phyloP scores from a whole-genome alignment of 345 rosid species.

The Melaleuca alternifolia region DNA sequence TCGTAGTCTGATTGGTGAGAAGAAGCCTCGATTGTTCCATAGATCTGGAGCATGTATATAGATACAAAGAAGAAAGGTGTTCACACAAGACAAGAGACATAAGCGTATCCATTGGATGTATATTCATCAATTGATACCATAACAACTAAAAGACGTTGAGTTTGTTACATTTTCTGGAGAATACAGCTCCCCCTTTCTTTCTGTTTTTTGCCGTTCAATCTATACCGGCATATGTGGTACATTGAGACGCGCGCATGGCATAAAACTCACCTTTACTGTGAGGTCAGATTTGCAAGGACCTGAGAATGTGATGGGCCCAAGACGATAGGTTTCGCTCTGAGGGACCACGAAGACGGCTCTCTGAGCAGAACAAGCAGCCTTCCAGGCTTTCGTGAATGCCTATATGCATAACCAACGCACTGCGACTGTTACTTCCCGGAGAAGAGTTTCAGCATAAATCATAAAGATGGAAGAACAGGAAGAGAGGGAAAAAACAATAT shows the following conservation, averaged over 20 bases:
- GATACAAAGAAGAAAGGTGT: neutral
- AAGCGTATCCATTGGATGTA: neutral
- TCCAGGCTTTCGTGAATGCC: slow-evolving; percentile 63
- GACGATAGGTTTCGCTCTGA: neutral
- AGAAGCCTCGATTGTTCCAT: slow-evolving; percentile 64
- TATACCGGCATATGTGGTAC: neutral
- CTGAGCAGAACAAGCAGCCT: slow-evolving; percentile 9
- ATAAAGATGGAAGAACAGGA: neutral
- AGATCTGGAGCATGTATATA: slow-evolving; percentile 22
- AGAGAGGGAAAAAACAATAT: neutral
- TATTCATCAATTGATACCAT: neutral
- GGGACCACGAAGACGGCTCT: slow-evolving; percentile 6
- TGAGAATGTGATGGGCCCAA: slow-evolving; percentile 2
- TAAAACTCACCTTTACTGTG: neutral
- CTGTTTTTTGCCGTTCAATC: neutral
- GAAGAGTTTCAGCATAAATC: neutral
- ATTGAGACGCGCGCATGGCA: neutral
- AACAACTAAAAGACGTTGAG: neutral
- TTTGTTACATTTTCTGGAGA: neutral
- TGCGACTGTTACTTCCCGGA: neutral
- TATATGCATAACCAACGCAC: neutral
- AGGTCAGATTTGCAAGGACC: slow-evolving; percentile 10
- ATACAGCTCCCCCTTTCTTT: neutral
- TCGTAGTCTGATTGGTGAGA: slow-evolving; percentile 30
- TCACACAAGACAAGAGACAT: neutral